phyloP scores from a whole-genome alignment of 257 asterid species.

The Forsythia viridissima region DNA sequence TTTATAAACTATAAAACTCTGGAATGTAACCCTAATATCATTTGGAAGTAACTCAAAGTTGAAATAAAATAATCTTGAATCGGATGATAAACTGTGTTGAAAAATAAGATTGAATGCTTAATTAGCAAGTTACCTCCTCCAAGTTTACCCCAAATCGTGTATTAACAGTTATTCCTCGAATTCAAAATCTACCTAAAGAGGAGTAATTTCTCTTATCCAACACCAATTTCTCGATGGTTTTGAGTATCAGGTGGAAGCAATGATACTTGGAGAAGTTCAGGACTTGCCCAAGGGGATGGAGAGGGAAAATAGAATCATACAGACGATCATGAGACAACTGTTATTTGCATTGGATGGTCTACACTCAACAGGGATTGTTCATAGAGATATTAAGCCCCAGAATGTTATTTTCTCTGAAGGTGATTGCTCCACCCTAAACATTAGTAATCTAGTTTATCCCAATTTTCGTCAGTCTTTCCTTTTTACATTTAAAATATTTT shows the following conservation, averaged over 20 bases:
- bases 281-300: slow-evolving; percentile 79
- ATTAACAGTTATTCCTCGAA: neutral
- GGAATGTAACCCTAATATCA: no score
- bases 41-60: no score
- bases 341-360: slow-evolving; percentile 87
- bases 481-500: neutral
- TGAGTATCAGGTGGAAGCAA: slow-evolving; percentile 71
- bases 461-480: neutral
- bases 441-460: neutral
- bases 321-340: slow-evolving; percentile 82
- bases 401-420: slow-evolving; percentile 95
- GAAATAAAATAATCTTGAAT: no score
- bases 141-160: no score
- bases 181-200: neutral
- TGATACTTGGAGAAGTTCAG: slow-evolving; percentile 67
- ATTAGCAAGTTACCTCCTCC: no score
- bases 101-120: no score
- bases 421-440: slow-evolving; percentile 21
- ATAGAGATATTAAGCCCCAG: slow-evolving; percentile 94
- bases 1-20: no score
- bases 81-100: no score
- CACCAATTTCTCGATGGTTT: slow-evolving; percentile 16
- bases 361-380: slow-evolving; percentile 96
- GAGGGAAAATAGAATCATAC: slow-evolving; percentile 89
- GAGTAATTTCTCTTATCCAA: neutral